Conservation (phyloP, 1,284 basidiomycete species). For the Tilletia horrida region DNA sequence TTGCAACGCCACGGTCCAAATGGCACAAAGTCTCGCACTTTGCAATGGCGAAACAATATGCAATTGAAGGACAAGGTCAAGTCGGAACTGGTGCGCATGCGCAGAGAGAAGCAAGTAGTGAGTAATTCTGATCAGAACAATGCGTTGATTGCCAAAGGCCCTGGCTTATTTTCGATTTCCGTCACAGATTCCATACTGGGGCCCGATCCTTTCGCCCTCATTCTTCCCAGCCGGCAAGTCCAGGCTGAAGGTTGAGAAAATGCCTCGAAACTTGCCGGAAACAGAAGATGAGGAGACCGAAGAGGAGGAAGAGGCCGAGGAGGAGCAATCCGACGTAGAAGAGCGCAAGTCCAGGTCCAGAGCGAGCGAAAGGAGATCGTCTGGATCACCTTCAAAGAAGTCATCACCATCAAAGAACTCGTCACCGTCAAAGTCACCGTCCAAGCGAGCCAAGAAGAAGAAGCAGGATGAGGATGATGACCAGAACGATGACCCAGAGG, state of each 20-base stretch:
- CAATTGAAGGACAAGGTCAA: slow-evolving; percentile 46
- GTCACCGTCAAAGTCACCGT: too few relatives aligned
- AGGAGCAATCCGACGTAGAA: not conserved
- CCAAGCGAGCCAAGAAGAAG: too few relatives aligned
- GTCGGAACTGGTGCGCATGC: slow-evolving; percentile 40
- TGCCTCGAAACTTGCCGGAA: not conserved
- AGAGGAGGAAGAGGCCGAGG: not conserved
- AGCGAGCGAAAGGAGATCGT: too few relatives aligned
- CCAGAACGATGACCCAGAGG: too few relatives aligned
- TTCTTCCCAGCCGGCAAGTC: not conserved
- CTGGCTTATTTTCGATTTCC: not conserved
- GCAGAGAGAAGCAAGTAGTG: slow-evolving; percentile 18
- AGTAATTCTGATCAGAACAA: not conserved
- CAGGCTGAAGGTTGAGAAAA: not conserved
- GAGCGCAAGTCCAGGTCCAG: not conserved
- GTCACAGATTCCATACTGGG: not conserved
- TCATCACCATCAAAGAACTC: too few relatives aligned
- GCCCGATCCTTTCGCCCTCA: not conserved
- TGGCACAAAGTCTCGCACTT: slow-evolving; percentile 22
- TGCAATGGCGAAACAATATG: slow-evolving; percentile 41
- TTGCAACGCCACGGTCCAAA: slow-evolving; percentile 30
- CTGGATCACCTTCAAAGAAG: too few relatives aligned
- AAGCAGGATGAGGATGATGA: too few relatives aligned
- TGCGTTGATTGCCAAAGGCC: not conserved
- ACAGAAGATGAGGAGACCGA: not conserved